These are phyloP conservation scores for Oryza glumipatula DNA, from an alignment of 176 grass and related monocot genomes.

Conservation along the genomic window DNA sequence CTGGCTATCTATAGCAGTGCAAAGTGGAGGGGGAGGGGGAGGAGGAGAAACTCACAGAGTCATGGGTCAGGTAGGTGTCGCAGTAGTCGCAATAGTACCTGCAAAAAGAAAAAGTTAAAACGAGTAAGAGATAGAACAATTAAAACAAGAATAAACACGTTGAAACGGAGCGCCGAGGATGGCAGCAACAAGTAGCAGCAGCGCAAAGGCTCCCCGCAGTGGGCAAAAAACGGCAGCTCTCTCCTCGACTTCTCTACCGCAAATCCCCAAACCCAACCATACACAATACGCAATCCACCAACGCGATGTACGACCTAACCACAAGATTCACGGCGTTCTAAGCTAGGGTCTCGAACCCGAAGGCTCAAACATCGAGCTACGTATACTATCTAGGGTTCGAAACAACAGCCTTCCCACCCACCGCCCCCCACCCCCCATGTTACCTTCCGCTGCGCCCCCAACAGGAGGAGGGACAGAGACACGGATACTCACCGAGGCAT, in stretches of 20 bases:
- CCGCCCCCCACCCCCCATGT: not conserved
- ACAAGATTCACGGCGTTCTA: not conserved
- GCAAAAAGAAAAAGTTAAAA: slow-evolving; percentile 16
- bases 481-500: slow-evolving; percentile 52
- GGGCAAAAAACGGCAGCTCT: not conserved
- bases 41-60: slow-evolving; percentile 63
- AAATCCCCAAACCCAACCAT: not conserved
- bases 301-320: not conserved
- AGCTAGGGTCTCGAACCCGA: not conserved
- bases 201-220: not conserved
- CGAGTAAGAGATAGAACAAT: not conserved
- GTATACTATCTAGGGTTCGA: slow-evolving; percentile 37
- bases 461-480: not conserved
- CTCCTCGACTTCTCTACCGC: not conserved
- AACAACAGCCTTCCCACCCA: not conserved
- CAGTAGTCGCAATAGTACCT: slow-evolving; percentile 99
- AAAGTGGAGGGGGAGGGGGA: not conserved
- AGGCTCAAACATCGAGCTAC: not conserved
- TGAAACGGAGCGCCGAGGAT: not conserved
- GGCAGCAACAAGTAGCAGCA: slow-evolving; percentile 10
- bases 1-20: not conserved
- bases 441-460: not conserved
- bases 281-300: not conserved
- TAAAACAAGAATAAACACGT: not conserved
- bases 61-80: slow-evolving; percentile 95